phyloP scores from a whole-genome alignment of 139 green algal genomes.

The Ostreobium quekettii region DNA sequence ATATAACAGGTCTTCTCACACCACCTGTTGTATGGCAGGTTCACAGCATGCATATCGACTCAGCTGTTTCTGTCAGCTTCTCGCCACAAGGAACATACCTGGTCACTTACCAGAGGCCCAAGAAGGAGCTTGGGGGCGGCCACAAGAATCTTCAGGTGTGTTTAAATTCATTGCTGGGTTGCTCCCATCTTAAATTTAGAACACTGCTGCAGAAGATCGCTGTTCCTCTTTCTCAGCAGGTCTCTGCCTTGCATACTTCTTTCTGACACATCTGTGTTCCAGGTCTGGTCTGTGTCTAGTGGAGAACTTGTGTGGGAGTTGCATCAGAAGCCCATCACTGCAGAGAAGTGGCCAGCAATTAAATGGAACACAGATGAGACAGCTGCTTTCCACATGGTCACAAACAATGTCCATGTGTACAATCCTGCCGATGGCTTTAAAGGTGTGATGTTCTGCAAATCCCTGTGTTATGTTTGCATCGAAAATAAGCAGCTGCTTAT shows the following conservation, averaged over 20 bases:
- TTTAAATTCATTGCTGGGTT: too few relatives aligned
- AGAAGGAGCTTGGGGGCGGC: not conserved
- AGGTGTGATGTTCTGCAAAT: conserved; percentile 34
- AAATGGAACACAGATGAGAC: conserved; percentile 67
- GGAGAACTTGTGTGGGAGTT: conserved; percentile 36
- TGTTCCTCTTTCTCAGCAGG: too few relatives aligned
- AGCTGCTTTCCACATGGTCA: conserved; percentile 52
- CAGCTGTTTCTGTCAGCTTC: conserved; percentile 2
- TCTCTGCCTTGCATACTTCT: not conserved
- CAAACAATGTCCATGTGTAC: conserved; percentile 83
- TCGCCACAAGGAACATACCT: not conserved
- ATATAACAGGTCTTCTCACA: too few relatives aligned
- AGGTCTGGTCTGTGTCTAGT: conserved; percentile 49
- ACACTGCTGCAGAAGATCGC: too few relatives aligned
- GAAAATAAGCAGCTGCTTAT: too few relatives aligned
- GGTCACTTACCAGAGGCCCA: conserved; percentile 7
- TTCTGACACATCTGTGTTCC: not conserved
- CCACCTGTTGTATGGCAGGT: too few relatives aligned
- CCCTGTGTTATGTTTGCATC: too few relatives aligned
- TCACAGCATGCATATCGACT: not conserved
- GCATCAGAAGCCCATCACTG: conserved; percentile 47
- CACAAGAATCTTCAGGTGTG: conserved; percentile 20
- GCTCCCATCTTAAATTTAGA: too few relatives aligned
- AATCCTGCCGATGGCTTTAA: conserved; percentile 38
- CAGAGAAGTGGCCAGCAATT: conserved; percentile 61